Percentiles rank a stretch among this genome's conserved stretches.
Evolutionary conservation across 1,139 yeast genomes (phyloP).

Genomic region (Diutina neorugosa): DNA sequence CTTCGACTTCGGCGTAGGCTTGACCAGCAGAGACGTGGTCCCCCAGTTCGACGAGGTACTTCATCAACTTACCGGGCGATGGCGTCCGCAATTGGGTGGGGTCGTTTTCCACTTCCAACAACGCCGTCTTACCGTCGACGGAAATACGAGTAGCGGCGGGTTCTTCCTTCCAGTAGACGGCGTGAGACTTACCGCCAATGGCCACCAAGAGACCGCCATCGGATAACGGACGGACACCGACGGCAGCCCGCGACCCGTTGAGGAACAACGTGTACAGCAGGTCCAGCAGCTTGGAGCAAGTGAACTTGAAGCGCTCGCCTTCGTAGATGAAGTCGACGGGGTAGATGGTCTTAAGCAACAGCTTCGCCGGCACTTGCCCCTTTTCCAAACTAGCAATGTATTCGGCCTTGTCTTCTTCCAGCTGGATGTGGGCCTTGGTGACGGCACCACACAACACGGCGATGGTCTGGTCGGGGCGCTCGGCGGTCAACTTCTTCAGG

Average conservation of each 20-base stretch:
- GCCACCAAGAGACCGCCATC: conserved; percentile 92
- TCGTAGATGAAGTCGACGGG: conserved; percentile 94
- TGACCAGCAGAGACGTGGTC: conserved; percentile 89
- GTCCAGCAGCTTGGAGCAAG: conserved; percentile 83
- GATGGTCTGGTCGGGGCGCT: conserved; percentile 82
- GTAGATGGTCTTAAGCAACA: conserved; percentile 70
- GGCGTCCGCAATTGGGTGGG: conserved; percentile 98
- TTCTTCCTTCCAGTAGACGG: conserved; percentile 96
- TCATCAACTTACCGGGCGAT: conserved; percentile 95
- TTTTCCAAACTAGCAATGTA: conserved; percentile 69
- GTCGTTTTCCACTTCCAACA: conserved; percentile 88
- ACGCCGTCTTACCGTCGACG: conserved; percentile 89
- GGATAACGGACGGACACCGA: conserved; percentile 74
- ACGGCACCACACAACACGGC: conserved; percentile 98
- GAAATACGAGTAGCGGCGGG: conserved; percentile 92
- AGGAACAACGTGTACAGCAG: conserved; percentile 82
- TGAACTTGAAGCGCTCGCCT: conserved; percentile 84
- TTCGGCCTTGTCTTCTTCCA: conserved; percentile 59
- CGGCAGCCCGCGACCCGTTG: conserved; percentile 84
- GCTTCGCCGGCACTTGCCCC: conserved; percentile 89
- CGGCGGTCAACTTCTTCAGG: conserved; percentile 85
- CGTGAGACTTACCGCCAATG: conserved; percentile 85
- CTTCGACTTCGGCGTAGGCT: conserved; percentile 96
- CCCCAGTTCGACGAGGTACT: conserved; percentile 87
- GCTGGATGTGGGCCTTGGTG: conserved; percentile 77